These are phyloP conservation scores for Raffaelea albimanens DNA, from an alignment of 2,329 filamentous ascomycete species.

Conservation along the genomic window DNA sequence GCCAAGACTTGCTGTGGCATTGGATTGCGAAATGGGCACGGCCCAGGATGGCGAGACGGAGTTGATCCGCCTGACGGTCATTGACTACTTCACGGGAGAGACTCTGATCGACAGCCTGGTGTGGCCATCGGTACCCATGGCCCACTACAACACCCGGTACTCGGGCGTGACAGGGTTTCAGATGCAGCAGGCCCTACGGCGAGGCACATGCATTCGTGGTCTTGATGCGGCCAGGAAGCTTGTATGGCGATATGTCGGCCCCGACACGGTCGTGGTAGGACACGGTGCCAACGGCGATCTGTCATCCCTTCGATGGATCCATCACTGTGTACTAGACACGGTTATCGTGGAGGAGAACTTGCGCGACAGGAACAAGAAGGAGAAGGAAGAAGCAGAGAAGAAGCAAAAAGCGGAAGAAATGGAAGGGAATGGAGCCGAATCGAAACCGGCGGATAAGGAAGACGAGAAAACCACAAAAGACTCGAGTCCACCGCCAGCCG, in stretches of 20 bases:
- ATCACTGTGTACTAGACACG: background rate
- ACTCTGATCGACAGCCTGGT: background rate
- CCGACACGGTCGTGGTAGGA: background rate
- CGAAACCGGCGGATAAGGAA: background rate
- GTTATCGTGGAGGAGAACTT: background rate
- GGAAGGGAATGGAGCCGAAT: too few relatives aligned
- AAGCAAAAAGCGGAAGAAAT: background rate
- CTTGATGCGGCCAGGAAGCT: background rate
- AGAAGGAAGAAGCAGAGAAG: background rate
- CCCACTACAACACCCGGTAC: slow-evolving; percentile 1
- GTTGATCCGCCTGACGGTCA: background rate
- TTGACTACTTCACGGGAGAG: background rate
- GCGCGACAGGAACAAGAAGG: background rate
- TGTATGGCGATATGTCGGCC: background rate
- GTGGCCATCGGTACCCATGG: background rate
- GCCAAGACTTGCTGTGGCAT: background rate
- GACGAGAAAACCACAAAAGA: too few relatives aligned
- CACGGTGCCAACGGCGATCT: background rate
- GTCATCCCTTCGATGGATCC: background rate
- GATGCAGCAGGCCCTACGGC: background rate
- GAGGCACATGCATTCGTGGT: background rate
- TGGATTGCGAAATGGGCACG: slow-evolving; percentile 3
- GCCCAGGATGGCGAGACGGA: background rate
- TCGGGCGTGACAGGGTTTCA: background rate
- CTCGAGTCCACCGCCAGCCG: too few relatives aligned